Evolutionary conservation across 2,329 filamentous ascomycete genomes (phyloP).

Genomic region (Uncinocarpus reesii): DNA sequence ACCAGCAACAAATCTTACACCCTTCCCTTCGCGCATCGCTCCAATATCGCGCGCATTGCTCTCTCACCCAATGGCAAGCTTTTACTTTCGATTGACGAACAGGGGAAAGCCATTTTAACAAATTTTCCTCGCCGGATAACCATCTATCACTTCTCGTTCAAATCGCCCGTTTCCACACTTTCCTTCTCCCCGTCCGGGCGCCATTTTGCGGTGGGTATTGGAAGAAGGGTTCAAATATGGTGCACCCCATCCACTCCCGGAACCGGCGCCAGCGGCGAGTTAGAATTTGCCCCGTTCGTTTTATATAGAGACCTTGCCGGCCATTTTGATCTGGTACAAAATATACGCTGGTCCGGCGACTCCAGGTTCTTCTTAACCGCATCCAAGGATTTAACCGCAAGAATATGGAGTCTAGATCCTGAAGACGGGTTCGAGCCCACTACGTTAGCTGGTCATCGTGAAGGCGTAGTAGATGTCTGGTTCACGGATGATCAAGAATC

Average conservation of each 20-base stretch:
- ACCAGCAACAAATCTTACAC: conserved; percentile 37
- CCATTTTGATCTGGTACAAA: conserved; percentile 77
- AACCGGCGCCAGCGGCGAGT: conserved; percentile 62
- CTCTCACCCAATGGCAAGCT: conserved; percentile 85
- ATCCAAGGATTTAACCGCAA: conserved; percentile 81
- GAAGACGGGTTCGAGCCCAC: conserved; percentile 86
- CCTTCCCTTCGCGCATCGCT: conserved; percentile 73
- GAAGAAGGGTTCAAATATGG: conserved; percentile 87
- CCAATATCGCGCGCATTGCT: conserved; percentile 80
- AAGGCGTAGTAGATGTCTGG: conserved; percentile 87
- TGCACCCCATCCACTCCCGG: conserved; percentile 86
- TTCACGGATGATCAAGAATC: conserved; percentile 91
- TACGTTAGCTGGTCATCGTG: conserved; percentile 79
- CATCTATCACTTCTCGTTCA: conserved; percentile 94
- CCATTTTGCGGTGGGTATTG: conserved; percentile 81
- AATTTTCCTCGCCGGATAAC: conserved; percentile 77
- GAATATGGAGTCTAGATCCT: conserved; percentile 86
- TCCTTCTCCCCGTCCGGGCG: conserved; percentile 84
- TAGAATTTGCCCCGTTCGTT: conserved; percentile 93
- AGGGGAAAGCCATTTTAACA: conserved; percentile 85
- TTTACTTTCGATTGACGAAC: conserved; percentile 84
- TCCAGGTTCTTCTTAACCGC: conserved; percentile 89
- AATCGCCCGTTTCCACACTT: conserved; percentile 67
- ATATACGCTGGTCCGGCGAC: conserved; percentile 91
- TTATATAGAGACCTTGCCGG: conserved; percentile 74